Evolutionary conservation across 495 filamentous ascomycete species (phyloP).

Genomic region (Delitschia confertaspora): DNA sequence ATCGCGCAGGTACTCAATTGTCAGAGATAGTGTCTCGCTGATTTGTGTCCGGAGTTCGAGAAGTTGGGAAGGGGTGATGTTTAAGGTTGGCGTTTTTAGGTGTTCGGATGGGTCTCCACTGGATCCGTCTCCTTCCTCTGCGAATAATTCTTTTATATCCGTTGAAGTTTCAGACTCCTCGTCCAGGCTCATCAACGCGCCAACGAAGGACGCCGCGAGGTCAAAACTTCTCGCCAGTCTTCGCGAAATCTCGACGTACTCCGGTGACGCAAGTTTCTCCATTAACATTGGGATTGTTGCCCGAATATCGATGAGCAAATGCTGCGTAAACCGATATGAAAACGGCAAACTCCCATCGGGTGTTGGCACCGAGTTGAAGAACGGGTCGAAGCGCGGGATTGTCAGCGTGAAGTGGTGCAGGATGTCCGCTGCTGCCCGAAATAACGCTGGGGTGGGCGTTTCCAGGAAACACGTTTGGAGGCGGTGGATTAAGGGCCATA

Average conservation of each 20-base stretch:
- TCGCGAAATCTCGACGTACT: constrained; percentile 41
- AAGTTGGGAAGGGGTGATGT: constrained; percentile 45
- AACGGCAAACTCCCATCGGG: constrained; percentile 36
- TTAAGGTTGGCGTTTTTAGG: constrained; percentile 4
- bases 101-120: constrained; percentile 19
- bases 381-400: constrained; percentile 38
- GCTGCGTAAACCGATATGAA: constrained; percentile 51
- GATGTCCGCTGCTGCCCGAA: not conserved
- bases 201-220: constrained; percentile 49
- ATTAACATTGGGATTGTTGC: constrained; percentile 52
- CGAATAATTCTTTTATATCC: too few species aligned
- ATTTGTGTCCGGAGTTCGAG: constrained; percentile 51
- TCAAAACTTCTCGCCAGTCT: constrained; percentile 52
- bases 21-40: constrained; percentile 48
- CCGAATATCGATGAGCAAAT: constrained; percentile 53
- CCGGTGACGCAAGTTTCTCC: constrained; percentile 42
- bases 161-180: too few species aligned
- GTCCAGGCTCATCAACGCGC: constrained; percentile 45
- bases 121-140: too few species aligned
- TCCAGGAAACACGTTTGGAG: not conserved
- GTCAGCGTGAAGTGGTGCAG: constrained; percentile 33
- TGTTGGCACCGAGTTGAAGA: constrained; percentile 39
- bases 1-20: constrained; percentile 56
- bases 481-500: not conserved
- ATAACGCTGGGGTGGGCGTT: not conserved